A percentile compares a stretch with the other conserved stretches of the same genome.
Conservation (phyloP, 441 rosid genomes). For the Gossypium gossypioides region DNA sequence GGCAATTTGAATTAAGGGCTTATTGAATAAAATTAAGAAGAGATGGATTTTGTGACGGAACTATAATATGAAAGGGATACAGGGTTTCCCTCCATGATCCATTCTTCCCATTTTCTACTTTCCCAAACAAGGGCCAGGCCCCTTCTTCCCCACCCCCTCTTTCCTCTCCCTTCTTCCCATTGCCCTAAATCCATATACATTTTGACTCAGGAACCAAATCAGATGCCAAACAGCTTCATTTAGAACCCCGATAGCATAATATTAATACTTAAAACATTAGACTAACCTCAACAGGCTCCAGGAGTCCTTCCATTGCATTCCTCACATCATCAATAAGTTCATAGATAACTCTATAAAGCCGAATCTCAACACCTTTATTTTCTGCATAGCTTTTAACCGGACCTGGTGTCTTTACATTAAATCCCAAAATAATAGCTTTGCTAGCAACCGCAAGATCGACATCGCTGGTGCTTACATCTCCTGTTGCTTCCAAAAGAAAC, state of each 20-base stretch:
- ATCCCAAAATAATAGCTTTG: slow-evolving; percentile 77
- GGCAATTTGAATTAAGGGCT: neutral
- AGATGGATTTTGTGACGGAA: neutral
- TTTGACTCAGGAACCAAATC: neutral
- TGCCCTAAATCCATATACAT: neutral
- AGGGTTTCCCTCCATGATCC: neutral
- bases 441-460: slow-evolving; percentile 88
- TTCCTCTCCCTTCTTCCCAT: neutral
- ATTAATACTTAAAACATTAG: neutral
- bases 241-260: neutral
- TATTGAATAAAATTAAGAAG: neutral
- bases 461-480: slow-evolving; percentile 78
- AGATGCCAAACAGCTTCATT: neutral
- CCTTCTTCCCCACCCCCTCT: neutral
- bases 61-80: neutral
- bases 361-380: slow-evolving; percentile 84
- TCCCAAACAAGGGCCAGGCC: neutral
- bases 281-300: slow-evolving; percentile 78
- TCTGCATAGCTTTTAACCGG: slow-evolving; percentile 77
- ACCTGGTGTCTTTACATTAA: slow-evolving; percentile 72
- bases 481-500: slow-evolving; percentile 80
- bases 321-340: slow-evolving; percentile 88
- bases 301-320: slow-evolving; percentile 96
- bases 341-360: slow-evolving; percentile 79
- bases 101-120: neutral